Base-by-base conservation (phyloP, 768 basidiomycete genomes). In the Pleurotus eryngii region DNA sequence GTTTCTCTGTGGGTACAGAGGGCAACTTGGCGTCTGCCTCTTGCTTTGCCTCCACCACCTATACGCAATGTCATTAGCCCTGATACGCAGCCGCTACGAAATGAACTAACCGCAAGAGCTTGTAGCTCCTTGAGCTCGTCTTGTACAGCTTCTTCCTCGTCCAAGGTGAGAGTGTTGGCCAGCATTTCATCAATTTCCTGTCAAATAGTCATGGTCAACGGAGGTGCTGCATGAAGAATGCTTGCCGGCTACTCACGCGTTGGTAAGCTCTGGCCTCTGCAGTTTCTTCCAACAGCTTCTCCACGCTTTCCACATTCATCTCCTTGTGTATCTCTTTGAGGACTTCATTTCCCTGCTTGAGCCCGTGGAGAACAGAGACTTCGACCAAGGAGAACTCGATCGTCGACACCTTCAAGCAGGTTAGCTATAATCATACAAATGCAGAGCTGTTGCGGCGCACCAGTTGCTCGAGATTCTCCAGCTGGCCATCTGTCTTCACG, bases 331-430 rank as follows among this genome's bases (percentile, higher is more conserved):
- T 89, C 72, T 97, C 86, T 70, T 90, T 93, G 46, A 99, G 76
- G 1, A 98, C 94, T 27, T 90, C 89, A 63, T 90, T 98, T 2
- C 97, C 97, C 73, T 95, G 93, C 69, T 92, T 84, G 45, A 99
- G 74, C 6, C 96, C 97, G 68, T 93, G 92, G 35, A 98, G 67
- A 8, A 99, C 91, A 2, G 95, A 94, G 46, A 91, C 85, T 71
- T 98, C 92, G 18, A 98, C 86, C 49, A 95, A 79, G 5, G 97
- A 94, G 75, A 97, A 98, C 70, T 99, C 97, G 65, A 99, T 97
- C 0, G 89, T 91, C 3, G 93, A 91, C 22, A 98, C 95, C 96
- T 99, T 27, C 15, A 38, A 37, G 12, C 5, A 39, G 2, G 7
- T 51, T 5, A 55, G 20, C 6, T 20, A 14, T 18, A 40, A 35